Evolutionary conservation across 192 early-diverging fungal species (phyloP).

Genomic region (Rhizoclosmatium sp.): DNA sequence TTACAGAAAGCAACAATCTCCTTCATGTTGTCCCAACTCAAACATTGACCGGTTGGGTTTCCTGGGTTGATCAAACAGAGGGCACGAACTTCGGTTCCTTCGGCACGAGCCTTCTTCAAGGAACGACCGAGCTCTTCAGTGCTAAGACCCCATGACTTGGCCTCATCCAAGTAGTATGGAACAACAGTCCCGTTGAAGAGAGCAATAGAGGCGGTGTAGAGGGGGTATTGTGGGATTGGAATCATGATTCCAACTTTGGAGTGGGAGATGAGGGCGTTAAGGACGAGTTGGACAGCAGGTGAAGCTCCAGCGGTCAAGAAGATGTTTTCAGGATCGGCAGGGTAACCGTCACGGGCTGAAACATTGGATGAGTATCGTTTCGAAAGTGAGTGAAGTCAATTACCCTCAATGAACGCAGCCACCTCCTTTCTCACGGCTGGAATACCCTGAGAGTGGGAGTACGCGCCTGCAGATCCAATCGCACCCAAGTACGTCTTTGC

Average conservation of each 20-base stretch:
- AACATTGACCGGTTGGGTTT: slow-evolving; percentile 95
- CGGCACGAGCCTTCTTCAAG: slow-evolving; percentile 66
- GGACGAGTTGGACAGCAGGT: slow-evolving; percentile 89
- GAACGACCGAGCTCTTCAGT: slow-evolving; percentile 68
- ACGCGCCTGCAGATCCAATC: slow-evolving; percentile 83
- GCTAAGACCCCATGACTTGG: slow-evolving; percentile 81
- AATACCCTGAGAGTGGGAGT: slow-evolving; percentile 95
- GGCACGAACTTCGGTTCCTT: slow-evolving; percentile 89
- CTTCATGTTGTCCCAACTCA: slow-evolving; percentile 81
- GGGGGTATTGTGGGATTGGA: slow-evolving; percentile 98
- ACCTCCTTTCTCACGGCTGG: slow-evolving; percentile 83
- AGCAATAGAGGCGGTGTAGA: slow-evolving; percentile 93
- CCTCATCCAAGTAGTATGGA: slow-evolving; percentile 93
- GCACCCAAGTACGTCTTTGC: slow-evolving; percentile 78
- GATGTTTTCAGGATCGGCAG: slow-evolving; percentile 79
- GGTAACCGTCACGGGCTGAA: slow-evolving; percentile 86
- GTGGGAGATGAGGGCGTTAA: slow-evolving; percentile 85
- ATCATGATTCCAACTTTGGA: slow-evolving; percentile 94
- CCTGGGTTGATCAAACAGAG: slow-evolving; percentile 98
- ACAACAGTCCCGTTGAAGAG: slow-evolving; percentile 86
- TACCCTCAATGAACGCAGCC: slow-evolving; percentile 84
- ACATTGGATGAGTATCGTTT: neutral
- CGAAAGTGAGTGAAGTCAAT: neutral
- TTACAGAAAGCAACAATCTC: slow-evolving; percentile 90
- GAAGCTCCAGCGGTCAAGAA: slow-evolving; percentile 69